Evolutionary conservation across 495 filamentous ascomycete genomes (phyloP).

Genomic region (Penicillium angulare): DNA sequence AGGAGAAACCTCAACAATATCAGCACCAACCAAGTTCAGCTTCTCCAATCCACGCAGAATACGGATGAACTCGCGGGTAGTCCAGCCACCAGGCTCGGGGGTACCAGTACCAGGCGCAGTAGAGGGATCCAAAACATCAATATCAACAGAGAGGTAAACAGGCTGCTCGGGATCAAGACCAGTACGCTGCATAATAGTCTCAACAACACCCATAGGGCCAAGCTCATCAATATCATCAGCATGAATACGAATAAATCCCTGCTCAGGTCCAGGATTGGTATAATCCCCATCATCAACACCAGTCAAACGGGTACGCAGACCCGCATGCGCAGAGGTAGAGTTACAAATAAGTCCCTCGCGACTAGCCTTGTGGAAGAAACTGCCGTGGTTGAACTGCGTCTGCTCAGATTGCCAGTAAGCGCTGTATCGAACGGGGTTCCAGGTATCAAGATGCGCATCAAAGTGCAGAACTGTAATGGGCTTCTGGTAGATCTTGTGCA

Average conservation of each 20-base stretch:
- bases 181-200: constrained; percentile 55
- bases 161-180: constrained; percentile 63
- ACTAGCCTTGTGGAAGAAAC: constrained; percentile 80
- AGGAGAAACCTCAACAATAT: constrained; percentile 84
- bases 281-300: constrained; percentile 67
- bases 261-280: constrained; percentile 49
- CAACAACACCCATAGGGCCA: constrained; percentile 54
- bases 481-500: constrained; percentile 66
- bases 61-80: constrained; percentile 66
- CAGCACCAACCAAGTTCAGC: constrained; percentile 69
- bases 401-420: constrained; percentile 69
- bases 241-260: constrained; percentile 64
- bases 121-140: constrained; percentile 72
- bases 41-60: constrained; percentile 68
- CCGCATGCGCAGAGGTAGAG: constrained; percentile 69
- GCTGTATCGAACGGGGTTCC: constrained; percentile 77
- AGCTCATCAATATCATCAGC: constrained; percentile 74
- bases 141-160: constrained; percentile 72
- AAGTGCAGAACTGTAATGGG: constrained; percentile 81
- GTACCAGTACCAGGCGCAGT: constrained; percentile 72
- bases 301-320: constrained; percentile 68
- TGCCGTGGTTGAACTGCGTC: constrained; percentile 76
- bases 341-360: constrained; percentile 72
- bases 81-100: constrained; percentile 74
- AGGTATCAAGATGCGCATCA: constrained; percentile 80